Evolutionary conservation across 179 eudicot genomes (phyloP), one percentile per base, ranked within the genome.

Genomic region (Silene vulgaris): DNA sequence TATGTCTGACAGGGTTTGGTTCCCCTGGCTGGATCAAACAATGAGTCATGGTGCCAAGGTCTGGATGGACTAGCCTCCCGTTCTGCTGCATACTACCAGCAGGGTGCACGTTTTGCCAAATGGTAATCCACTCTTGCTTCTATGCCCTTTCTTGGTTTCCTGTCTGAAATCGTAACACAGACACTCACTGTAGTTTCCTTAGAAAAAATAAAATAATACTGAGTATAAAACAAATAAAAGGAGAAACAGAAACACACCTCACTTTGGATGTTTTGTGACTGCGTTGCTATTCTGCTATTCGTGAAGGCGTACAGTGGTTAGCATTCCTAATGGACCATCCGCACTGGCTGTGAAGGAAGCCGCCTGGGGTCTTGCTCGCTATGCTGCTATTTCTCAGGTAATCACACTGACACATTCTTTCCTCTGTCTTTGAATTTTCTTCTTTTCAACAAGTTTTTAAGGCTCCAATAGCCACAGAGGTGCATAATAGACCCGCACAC

Each of bases 331-430:
- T 60, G 97, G 97, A 61, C 97, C 93, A 78, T 90, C 97, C 69
- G 92, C 97, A 21, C 83, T 92, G 78, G 97, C 97, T 52, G 97
- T 92, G 69, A 92, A 92, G 77, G 96, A 92, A 82, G 96, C 93
- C 45, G 97, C 97, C 29, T 92, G 97, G 97, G 97, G 97, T 71
- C 93, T 92, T 72, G 97, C 97, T 64, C 96, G 96, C 68, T 92
- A 90, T 85, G 97, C 96, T 79, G 93, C 93, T 61, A 92, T 92
- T 65, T 90, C 96, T 74, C 96, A 90, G 96, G 96, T 90, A 70
- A 14, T 60, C 32, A 50, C 32, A 54, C 11, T 29, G 29, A 14
- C 71, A 5, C 37, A 0, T 21, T 62, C 66, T 62, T 1, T 11
- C 66, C 5, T 23, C n/a, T 56, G 60, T 16, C 19, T 56, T 20